These are phyloP conservation scores for Mucor indicus DNA, from an alignment of 371 early-diverging fungal species.

Conservation along the genomic window DNA sequence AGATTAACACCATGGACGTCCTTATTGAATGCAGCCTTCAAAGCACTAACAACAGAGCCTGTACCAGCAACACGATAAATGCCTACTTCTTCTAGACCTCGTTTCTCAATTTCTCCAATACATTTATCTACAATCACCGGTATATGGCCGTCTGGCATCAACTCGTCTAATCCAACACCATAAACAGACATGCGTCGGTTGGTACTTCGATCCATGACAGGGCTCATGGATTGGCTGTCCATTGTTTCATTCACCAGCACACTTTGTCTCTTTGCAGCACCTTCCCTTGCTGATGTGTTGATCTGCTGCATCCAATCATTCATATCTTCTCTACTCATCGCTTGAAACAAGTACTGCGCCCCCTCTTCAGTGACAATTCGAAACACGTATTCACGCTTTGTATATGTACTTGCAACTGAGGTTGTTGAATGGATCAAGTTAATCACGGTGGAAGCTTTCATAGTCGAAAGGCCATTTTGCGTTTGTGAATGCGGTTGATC, in stretches of 20 bases:
- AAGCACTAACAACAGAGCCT: conserved; percentile 62
- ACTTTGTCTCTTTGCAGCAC: conserved; percentile 64
- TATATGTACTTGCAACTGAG: conserved; percentile 65
- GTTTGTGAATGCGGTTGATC: no score
- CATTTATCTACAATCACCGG: conserved; percentile 70
- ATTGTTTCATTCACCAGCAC: conserved; percentile 36
- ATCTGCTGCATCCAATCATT: conserved; percentile 72
- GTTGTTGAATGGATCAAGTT: conserved; percentile 78
- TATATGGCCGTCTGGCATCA: conserved; percentile 61
- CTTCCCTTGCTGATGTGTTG: conserved; percentile 73
- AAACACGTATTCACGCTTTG: conserved; percentile 76
- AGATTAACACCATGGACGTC: conserved; percentile 57
- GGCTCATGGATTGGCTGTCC: not conserved
- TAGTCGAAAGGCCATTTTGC: no score
- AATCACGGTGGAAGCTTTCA: conserved; percentile 73
- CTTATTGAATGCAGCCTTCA: conserved; percentile 62
- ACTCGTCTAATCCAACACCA: conserved; percentile 57
- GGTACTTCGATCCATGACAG: no score
- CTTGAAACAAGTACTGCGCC: conserved; percentile 76
- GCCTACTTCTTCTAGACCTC: conserved; percentile 82
- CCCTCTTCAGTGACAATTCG: conserved; percentile 85
- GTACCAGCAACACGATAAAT: conserved; percentile 82
- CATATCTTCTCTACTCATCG: conserved; percentile 70
- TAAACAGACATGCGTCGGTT: conserved; percentile 37
- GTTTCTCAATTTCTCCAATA: conserved; percentile 70